Evolutionary conservation across 2,329 filamentous ascomycete genomes (phyloP), one percentile per base, ranked within the genome.

Genomic region (Fusarium tanahbumbuense): DNA sequence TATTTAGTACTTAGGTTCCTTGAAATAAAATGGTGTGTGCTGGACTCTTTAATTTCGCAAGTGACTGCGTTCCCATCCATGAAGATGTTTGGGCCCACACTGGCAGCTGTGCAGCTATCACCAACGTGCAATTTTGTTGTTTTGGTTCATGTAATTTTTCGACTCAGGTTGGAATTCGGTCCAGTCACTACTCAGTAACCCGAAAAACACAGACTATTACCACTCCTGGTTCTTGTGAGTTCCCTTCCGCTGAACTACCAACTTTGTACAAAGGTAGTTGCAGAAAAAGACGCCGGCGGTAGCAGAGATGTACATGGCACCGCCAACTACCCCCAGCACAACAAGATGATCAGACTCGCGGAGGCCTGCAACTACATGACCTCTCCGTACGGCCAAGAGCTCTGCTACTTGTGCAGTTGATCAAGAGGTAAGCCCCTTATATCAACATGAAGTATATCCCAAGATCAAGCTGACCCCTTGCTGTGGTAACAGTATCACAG

Each of bases 401-500:
- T 87, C 69, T 87, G 85, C 69, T 86, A 86, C 40, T n/a, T 75
- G 0, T 87, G 85, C 45, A 83, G 83, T 8, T n/a, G 22, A 5
- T 0, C 4, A 86, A 84, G 84, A 82, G 80, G 37, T 76, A 49
- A 0, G 9, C 18, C 18, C 3, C 18, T 16, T 53, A 18, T 6
- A 27, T 8, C 0, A 27, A 10, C 6, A 2, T 6, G 20, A 3
- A 8, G 11, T 2, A 3, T 13, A 30, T 40, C 23, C 40, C n/a
- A 13, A 28, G 2, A 11, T 27, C 11, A 4, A 18, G 13, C 46
- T 64, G 4, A 55, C 25, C 22, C 15, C 40, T n/a, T 13, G 9
- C 22, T 15, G 9, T 16, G 20, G 34, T 23, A 22, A 3, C 23
- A 64, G 44, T 27, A 55, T 57, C 58, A 20, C n/a, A 9, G 18